Evolutionary conservation across 2,329 filamentous ascomycete species (phyloP).

Genomic region (Microascus cirrosus): DNA sequence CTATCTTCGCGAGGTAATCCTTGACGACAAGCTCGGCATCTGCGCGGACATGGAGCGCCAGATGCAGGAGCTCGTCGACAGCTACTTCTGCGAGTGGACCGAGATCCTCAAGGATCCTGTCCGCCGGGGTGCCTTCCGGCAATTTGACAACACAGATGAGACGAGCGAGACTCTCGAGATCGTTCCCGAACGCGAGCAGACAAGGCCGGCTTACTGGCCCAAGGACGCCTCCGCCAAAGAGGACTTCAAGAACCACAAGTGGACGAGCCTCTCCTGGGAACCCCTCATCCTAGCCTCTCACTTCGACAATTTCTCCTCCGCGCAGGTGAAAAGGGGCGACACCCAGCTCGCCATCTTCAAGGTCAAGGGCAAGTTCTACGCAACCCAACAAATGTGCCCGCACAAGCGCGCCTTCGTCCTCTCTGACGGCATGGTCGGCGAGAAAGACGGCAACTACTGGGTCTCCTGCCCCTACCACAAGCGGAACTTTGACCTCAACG

Average conservation of each 20-base stretch:
- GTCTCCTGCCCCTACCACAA: constrained; percentile 84
- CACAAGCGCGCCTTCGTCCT: constrained; percentile 88
- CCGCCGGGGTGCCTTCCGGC: constrained; percentile 58
- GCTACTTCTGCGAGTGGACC: constrained; percentile 88
- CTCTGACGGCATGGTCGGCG: constrained; percentile 72
- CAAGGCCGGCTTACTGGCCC: constrained; percentile 68
- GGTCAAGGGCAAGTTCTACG: constrained; percentile 68
- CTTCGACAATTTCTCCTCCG: constrained; percentile 66
- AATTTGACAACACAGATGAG: constrained; percentile 79
- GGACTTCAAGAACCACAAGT: constrained; percentile 48
- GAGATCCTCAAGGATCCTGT: constrained; percentile 63
- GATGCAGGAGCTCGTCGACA: constrained; percentile 75
- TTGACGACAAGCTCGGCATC: constrained; percentile 80
- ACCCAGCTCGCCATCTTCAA: constrained; percentile 85
- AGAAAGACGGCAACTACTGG: constrained; percentile 43
- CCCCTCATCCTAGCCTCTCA: constrained; percentile 61
- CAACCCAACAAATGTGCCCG: constrained; percentile 89
- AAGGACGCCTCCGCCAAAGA: constrained; percentile 48
- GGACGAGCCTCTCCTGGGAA: constrained; percentile 56
- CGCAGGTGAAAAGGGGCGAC: constrained; percentile 74
- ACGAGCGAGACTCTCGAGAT: constrained; percentile 57
- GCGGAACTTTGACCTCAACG: constrained; percentile 68
- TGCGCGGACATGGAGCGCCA: constrained; percentile 74
- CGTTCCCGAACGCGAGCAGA: constrained; percentile 61
- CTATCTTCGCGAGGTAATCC: constrained; percentile 71